Base-by-base conservation (phyloP, 75 land plant genomes). In the Isoetes taiwanensis region DNA sequence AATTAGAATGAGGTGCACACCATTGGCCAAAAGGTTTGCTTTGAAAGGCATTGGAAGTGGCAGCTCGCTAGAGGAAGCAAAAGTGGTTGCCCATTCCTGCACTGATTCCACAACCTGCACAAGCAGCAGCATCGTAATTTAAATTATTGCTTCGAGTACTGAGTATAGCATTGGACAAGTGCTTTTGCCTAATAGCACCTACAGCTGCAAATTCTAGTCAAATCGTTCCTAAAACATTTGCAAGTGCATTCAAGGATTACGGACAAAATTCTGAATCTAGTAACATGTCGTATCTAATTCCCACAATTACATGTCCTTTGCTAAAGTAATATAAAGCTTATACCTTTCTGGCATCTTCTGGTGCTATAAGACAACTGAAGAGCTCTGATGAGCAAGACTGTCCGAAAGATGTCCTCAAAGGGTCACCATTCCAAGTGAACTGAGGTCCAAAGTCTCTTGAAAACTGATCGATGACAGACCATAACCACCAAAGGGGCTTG, bases 41-140 rank as follows among this genome's bases (percentile, higher is more conserved):
- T 54, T 34, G 30, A 72, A 72, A 6, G 75, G 75, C 72, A 72
- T 61, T 0, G 75, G 75, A 28, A 72, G 63, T 29, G 75, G 75
- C 4, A 72, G 39, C 41, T 72, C 75, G 40, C 75, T 72, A 2
- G 75, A 68, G 0, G 75, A 72, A 0, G 73, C 75, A 61, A 72
- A 72, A 29, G 72, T 72, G 28, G 37, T 54, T 31, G 75, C 75
- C 75, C 75, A 72, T 29, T 68, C 75, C 56, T 72, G 63, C 14
- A 72, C 30, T 52, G 53, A 32, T 20, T 30, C 48, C 1, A 68
- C 75, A 25, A 54, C 57, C 75, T 72, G 75, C 43, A 6, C 17
- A 32, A 56, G 21, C 3, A 11, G 2, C 14, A 11, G n/a, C 11
- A 46, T 12, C 12, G 10, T 24, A 46, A 28, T 1, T 6, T 24